These are phyloP conservation scores for Megacollybia marginata DNA, from an alignment of 768 basidiomycete species.

Conservation along the genomic window DNA sequence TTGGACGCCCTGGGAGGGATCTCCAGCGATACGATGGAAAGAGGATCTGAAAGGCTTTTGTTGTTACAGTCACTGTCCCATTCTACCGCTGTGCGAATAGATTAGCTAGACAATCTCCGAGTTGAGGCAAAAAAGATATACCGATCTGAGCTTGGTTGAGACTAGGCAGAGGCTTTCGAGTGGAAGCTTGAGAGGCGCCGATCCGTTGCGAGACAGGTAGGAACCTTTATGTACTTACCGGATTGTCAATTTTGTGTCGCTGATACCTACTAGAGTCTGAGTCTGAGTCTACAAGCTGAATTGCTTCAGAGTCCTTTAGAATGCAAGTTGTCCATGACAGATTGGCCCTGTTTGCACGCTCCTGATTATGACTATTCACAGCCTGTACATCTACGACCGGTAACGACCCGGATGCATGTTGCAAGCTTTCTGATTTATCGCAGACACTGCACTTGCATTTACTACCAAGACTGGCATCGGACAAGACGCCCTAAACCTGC, in stretches of 20 bases:
- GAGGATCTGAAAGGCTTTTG: slow-evolving; percentile 48
- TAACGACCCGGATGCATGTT: slow-evolving; percentile 20
- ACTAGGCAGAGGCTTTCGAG: slow-evolving; percentile 57
- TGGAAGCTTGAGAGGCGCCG: slow-evolving; percentile 51
- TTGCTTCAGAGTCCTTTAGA: slow-evolving; percentile 68
- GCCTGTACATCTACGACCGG: slow-evolving; percentile 93
- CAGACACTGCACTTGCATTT: slow-evolving; percentile 88
- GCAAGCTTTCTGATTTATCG: slow-evolving; percentile 1
- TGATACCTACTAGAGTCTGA: slow-evolving; percentile 50
- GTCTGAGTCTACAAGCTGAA: slow-evolving; percentile 46
- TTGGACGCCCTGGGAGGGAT: slow-evolving; percentile 50
- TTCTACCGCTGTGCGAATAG: slow-evolving; percentile 53
- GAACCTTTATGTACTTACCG: slow-evolving; percentile 81
- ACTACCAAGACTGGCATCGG: slow-evolving; percentile 95
- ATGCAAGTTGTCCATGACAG: slow-evolving; percentile 79
- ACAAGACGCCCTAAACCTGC: slow-evolving; percentile 68
- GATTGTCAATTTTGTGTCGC: background rate
- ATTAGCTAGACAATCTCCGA: background rate
- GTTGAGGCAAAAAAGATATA: background rate
- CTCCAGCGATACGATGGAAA: slow-evolving; percentile 70
- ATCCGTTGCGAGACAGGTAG: slow-evolving; percentile 48
- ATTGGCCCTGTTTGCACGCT: too few relatives aligned
- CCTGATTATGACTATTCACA: slow-evolving; percentile 72
- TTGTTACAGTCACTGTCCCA: slow-evolving; percentile 78
- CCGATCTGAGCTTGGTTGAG: slow-evolving; percentile 70